Evolutionary conservation across 2,329 filamentous ascomycete genomes (phyloP), one percentile per base, ranked within the genome.

Genomic region (Trichophyton equinum): DNA sequence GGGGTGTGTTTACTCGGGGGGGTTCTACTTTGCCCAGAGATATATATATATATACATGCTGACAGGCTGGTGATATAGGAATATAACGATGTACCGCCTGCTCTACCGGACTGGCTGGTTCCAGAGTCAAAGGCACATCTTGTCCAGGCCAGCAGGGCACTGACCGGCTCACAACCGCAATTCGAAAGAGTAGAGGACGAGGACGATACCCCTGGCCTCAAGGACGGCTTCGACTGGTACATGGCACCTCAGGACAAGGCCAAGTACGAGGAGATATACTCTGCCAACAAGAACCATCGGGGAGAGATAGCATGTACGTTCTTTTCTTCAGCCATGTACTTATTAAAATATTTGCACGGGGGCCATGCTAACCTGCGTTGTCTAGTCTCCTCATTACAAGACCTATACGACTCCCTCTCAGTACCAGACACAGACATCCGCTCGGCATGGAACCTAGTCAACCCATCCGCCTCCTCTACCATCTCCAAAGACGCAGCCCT

Each of bases 201-300:
- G 63, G 84, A 86, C 65, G 91, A 96, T 67, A 85, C 86, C 3
- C 84, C 85, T 0, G 91, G 91, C 0, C 79, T 99, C 64, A 95
- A 95, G 73, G 91, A 96, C 74, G 92, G 92, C 11, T 99, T 99
- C 74, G 94, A 99, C 74, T 99, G 94, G 94, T 99, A 99, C 78
- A 99, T 99, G 90, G 91, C 85, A 63, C 94, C 94, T 0, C 76
- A 79, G 33, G 91, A 99, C 76, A 95, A 95, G 76, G 72, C 84
- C 65, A 97, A 96, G 75, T 99, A 99, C 77, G 91, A 96, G 75
- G 89, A 92, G 68, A 99, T 99, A 75, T 99, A 97, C 76, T 88
- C 87, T 65, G 91, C 95, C 69, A 95, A 91, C 76, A 84, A 91
- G 63, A 89, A 95, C 74, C 84, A 86, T 72, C 86, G 91, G 58